Evolutionary conservation across 2,329 filamentous ascomycete species (phyloP).

Genomic region (Emmonsia crescens): DNA sequence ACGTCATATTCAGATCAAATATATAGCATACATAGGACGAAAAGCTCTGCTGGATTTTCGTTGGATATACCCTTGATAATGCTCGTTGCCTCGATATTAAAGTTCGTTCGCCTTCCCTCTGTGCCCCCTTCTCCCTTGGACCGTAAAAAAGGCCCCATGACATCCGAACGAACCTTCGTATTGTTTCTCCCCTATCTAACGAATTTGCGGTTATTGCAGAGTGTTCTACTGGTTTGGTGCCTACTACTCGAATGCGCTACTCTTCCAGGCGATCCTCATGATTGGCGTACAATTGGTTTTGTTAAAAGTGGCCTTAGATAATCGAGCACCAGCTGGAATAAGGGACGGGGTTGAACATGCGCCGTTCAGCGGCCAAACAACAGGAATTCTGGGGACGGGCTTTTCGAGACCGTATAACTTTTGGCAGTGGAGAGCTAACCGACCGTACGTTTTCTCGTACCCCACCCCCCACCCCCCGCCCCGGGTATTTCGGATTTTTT

Average conservation of each 20-base stretch:
- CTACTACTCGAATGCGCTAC: conserved; percentile 47
- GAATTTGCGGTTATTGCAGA: conserved; percentile 25
- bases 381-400: conserved; percentile 15
- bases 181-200: not conserved
- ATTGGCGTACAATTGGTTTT: conserved; percentile 47
- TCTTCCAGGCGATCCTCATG: conserved; percentile 52
- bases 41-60: conserved; percentile 53
- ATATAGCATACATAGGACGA: conserved; percentile 49
- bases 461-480: not conserved
- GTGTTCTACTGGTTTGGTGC: conserved; percentile 57
- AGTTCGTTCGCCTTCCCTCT: conserved; percentile 31
- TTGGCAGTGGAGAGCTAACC: conserved; percentile 50
- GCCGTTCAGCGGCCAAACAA: conserved; percentile 28
- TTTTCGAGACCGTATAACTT: conserved; percentile 47
- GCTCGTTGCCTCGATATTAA: conserved; percentile 53
- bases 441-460: conserved; percentile 36
- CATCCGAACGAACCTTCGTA: not conserved
- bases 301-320: conserved; percentile 50
- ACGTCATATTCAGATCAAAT: conserved; percentile 59
- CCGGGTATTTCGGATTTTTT: not conserved
- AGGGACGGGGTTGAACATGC: conserved; percentile 32
- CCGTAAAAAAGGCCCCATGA: not conserved
- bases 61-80: conserved; percentile 58
- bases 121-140: not conserved
- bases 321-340: conserved; percentile 38